Conservation (phyloP, 1,284 basidiomycete genomes). For the Ustilago hordei region DNA sequence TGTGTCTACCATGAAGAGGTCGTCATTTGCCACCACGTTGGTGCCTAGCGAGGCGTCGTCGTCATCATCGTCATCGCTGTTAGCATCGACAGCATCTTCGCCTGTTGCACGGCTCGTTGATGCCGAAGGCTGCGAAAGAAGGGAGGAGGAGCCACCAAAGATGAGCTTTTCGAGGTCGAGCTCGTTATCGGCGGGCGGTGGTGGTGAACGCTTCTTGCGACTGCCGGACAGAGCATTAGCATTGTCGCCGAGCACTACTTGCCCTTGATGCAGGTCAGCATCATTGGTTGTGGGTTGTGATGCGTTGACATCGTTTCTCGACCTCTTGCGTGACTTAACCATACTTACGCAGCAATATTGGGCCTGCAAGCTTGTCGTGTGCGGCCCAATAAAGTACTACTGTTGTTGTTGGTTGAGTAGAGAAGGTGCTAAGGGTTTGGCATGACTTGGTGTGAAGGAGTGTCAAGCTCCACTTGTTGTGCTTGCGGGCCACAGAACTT, state of each 20-base stretch:
- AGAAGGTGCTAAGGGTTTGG: no score
- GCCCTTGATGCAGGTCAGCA: background rate
- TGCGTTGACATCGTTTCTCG: conserved; percentile 23
- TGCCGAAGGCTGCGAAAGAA: conserved; percentile 32
- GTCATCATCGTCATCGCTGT: conserved; percentile 28
- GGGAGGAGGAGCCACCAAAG: conserved; percentile 42
- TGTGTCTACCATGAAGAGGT: conserved; percentile 55
- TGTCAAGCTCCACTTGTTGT: conserved; percentile 24
- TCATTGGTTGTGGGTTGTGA: background rate
- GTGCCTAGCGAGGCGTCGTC: conserved; percentile 11
- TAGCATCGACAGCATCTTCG: conserved; percentile 1
- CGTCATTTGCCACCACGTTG: conserved; percentile 24
- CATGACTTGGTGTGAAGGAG: background rate
- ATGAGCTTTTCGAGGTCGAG: conserved; percentile 55
- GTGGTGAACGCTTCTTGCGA: conserved; percentile 41
- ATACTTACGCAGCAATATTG: conserved; percentile 11
- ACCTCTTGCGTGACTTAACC: conserved; percentile 41
- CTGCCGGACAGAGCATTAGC: conserved; percentile 27
- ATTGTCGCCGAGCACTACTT: conserved; percentile 29
- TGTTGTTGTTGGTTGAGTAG: no score
- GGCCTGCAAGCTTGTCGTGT: background rate
- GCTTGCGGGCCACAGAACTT: background rate
- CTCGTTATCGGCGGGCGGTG: conserved; percentile 42
- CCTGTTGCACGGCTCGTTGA: conserved; percentile 20
- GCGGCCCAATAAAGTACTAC: no score